These are phyloP conservation scores for Zhuliangozyma blackwelliae DNA, from an alignment of 1,139 yeast genomes.

Conservation along the genomic window DNA sequence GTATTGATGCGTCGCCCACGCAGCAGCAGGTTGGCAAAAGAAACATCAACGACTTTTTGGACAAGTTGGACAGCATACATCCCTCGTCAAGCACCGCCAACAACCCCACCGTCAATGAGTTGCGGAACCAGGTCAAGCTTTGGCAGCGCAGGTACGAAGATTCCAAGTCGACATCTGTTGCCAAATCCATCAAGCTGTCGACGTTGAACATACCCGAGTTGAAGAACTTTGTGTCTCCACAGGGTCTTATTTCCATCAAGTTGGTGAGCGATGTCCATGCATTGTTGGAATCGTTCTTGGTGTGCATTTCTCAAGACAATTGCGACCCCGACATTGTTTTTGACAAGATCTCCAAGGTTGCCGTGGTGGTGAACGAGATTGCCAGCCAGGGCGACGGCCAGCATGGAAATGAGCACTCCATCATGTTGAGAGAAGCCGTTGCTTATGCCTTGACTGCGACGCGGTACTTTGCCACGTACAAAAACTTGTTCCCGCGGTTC, in stretches of 20 bases:
- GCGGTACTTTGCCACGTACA: conserved; percentile 67
- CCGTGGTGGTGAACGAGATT: conserved; percentile 47
- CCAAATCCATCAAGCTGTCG: conserved; percentile 18
- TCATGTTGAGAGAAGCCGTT: conserved; percentile 60
- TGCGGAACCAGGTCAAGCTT: conserved; percentile 27
- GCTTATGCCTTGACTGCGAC: conserved; percentile 77
- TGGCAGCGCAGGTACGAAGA: conserved; percentile 50
- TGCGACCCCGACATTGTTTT: conserved; percentile 44
- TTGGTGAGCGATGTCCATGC: conserved; percentile 45
- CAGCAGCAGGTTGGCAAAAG: conserved; percentile 5
- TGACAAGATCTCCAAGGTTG: conserved; percentile 50
- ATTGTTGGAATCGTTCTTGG: conserved; percentile 41
- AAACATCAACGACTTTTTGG: conserved; percentile 24
- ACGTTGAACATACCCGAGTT: conserved; percentile 23
- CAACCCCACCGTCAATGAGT: conserved; percentile 17
- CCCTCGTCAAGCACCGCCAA: conserved; percentile 14
- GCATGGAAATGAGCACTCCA: conserved; percentile 29
- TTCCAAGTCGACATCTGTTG: conserved; percentile 27
- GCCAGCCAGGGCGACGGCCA: conserved; percentile 40
- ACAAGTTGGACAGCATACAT: conserved; percentile 23
- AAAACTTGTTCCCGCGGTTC: conserved; percentile 62
- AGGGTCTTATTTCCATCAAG: conserved; percentile 44
- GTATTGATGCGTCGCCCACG: background rate
- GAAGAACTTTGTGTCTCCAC: conserved; percentile 27
- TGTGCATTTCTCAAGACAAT: conserved; percentile 29